Conservation (phyloP, 2,329 filamentous ascomycete genomes). For the Penicillium frequentans region DNA sequence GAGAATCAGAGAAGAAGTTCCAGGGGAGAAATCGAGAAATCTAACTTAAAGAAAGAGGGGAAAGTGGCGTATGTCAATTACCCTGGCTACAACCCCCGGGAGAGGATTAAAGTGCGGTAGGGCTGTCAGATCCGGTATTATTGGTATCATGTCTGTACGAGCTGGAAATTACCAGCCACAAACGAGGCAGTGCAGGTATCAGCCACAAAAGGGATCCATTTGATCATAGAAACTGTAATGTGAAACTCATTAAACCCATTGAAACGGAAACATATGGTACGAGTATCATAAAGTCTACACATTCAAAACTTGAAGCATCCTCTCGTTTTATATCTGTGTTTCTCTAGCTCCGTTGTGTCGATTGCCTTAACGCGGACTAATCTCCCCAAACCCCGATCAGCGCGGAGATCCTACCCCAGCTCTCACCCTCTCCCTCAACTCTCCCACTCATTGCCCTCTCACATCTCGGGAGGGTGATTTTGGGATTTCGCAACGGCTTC, state of each 20-base stretch:
- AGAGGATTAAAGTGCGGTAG: neutral
- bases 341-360: neutral
- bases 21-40: neutral
- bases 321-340: neutral
- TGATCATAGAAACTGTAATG: too few relatives aligned
- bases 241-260: too few relatives aligned
- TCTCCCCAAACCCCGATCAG: conserved; percentile 7
- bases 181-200: neutral
- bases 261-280: too few relatives aligned
- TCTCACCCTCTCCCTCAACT: conserved; percentile 8
- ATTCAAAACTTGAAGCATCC: too few relatives aligned
- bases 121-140: neutral
- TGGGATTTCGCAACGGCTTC: conserved; percentile 32
- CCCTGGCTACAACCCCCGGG: neutral
- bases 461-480: conserved; percentile 28
- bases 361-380: neutral
- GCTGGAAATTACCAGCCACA: neutral
- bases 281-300: too few relatives aligned
- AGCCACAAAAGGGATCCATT: neutral
- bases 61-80: neutral
- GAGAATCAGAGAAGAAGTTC: neutral
- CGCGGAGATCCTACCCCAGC: conserved; percentile 24
- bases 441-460: conserved; percentile 26
- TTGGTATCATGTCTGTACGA: neutral
- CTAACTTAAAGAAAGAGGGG: neutral